Conservation (phyloP, 2,329 filamentous ascomycete genomes). For the Diaporthe australafricana region DNA sequence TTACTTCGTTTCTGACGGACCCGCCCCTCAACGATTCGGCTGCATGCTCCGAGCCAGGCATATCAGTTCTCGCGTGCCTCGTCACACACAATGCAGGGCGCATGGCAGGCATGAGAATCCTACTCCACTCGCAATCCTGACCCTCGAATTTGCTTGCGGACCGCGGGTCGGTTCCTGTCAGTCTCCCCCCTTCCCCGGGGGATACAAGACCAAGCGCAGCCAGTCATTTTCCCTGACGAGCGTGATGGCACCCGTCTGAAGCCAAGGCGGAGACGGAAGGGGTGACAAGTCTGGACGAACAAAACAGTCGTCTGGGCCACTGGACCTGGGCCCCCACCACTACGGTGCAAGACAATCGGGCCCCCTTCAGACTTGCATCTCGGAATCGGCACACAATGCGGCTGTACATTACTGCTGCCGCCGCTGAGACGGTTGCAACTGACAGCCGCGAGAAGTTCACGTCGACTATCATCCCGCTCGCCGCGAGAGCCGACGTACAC, state of each 20-base stretch:
- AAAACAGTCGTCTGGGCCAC: not conserved
- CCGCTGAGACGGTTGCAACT: not conserved
- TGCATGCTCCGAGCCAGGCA: not conserved
- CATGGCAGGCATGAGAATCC: constrained; percentile 15
- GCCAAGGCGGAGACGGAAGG: not conserved
- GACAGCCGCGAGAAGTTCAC: constrained; percentile 3
- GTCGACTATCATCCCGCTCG: constrained; percentile 16
- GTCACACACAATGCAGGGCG: constrained; percentile 9
- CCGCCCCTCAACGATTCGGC: not conserved
- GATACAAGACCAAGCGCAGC: not conserved
- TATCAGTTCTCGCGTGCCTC: constrained; percentile 22
- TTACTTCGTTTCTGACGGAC: not conserved
- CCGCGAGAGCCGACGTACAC: constrained; percentile 3
- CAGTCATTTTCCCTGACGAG: constrained; percentile 1
- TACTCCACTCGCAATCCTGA: not conserved
- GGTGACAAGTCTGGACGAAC: not conserved
- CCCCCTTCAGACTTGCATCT: constrained; percentile 10
- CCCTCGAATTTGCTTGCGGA: not conserved
- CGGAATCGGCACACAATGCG: constrained; percentile 1
- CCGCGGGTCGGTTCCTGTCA: constrained; percentile 3
- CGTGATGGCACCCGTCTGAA: not conserved
- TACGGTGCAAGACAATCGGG: not conserved
- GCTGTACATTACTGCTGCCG: constrained; percentile 1
- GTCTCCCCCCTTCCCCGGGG: not conserved
- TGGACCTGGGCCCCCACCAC: not conserved